Evolutionary conservation across 1,284 basidiomycete genomes (phyloP).

Genomic region (Leccinum huronense): DNA sequence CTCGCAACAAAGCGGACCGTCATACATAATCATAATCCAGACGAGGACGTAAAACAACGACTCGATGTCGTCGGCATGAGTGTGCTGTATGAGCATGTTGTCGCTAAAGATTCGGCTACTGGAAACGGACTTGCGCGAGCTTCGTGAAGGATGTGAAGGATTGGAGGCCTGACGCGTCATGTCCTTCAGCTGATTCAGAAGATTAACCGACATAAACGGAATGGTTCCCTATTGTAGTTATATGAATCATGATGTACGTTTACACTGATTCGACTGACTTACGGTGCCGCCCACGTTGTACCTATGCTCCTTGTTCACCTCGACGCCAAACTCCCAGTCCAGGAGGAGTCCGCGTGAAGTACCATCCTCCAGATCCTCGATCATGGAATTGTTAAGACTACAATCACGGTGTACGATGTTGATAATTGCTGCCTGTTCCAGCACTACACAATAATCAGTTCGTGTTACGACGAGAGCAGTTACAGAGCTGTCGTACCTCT

Average conservation of each 20-base stretch:
- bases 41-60: too few species aligned
- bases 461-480: background rate
- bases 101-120: background rate
- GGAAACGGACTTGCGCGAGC: background rate
- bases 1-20: background rate
- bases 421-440: background rate
- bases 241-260: background rate
- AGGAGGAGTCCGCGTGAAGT: background rate
- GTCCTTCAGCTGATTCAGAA: background rate
- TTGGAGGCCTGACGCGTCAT: background rate
- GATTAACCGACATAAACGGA: background rate
- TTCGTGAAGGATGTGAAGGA: too few species aligned
- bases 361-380: background rate
- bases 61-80: too few species aligned
- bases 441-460: background rate
- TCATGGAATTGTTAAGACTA: background rate
- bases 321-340: background rate
- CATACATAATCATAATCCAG: background rate
- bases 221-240: background rate
- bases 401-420: background rate
- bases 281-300: constrained; percentile 1
- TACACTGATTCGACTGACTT: background rate
- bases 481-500: background rate
- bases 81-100: background rate
- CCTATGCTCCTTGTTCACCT: background rate